Conservation (phyloP, 805 yeast genomes). For the Ogataea allantospora region DNA sequence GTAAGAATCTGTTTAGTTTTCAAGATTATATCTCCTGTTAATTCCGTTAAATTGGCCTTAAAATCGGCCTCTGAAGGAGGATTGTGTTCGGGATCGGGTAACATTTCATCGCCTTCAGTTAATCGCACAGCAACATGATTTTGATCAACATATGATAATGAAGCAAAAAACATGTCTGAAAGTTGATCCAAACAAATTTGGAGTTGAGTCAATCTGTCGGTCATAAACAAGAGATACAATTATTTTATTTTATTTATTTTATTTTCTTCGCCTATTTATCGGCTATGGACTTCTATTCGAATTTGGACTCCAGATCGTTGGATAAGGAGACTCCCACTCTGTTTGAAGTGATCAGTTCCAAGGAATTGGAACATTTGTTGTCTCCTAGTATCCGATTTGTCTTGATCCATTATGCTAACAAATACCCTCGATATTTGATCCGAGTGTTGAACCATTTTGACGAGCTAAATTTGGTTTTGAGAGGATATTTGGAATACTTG, state of each 20-base stretch:
- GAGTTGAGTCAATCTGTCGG: conserved; percentile 86
- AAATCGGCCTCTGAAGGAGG: conserved; percentile 35
- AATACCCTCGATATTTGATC: conserved; percentile 69
- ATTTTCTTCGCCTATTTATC: conserved; percentile 1
- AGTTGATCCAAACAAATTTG: conserved; percentile 82
- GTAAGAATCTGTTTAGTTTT: conserved; percentile 85
- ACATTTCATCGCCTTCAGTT: conserved; percentile 50
- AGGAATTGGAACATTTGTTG: conserved; percentile 70
- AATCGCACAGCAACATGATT: conserved; percentile 61
- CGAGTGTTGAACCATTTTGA: conserved; percentile 68
- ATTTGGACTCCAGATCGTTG: conserved; percentile 72
- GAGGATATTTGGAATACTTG: conserved; percentile 68
- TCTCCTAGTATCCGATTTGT: conserved; percentile 83
- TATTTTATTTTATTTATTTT: neutral
- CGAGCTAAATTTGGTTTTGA: conserved; percentile 60
- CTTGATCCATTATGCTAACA: conserved; percentile 74
- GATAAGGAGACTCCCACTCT: conserved; percentile 80
- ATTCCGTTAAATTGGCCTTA: conserved; percentile 60
- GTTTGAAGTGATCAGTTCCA: conserved; percentile 82
- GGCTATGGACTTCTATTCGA: conserved; percentile 74
- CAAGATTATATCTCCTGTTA: conserved; percentile 79
- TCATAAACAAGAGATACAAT: conserved; percentile 40
- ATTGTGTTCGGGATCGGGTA: conserved; percentile 61
- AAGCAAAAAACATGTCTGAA: conserved; percentile 76
- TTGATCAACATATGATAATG: conserved; percentile 75